Evolutionary conservation across 1,139 yeast species (phyloP), one percentile per base, ranked within the genome.

Genomic region (Schwanniomyces etchellsii): DNA sequence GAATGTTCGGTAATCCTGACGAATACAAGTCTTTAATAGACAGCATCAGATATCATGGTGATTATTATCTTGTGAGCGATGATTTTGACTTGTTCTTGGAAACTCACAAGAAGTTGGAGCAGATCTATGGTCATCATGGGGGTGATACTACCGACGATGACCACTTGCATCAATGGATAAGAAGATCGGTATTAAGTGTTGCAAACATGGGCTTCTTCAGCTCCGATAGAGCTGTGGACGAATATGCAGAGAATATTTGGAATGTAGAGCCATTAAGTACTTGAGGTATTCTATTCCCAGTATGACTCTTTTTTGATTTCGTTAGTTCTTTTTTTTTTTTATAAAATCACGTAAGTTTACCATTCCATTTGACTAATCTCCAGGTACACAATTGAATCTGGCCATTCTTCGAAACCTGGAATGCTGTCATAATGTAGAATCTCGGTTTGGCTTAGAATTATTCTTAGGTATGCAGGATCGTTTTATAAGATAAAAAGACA

Each of bases 151-250:
- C 47, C 14, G 70, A 63, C 43, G 62, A 61, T 38, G 79, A 79
- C 51, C 79, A 75, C 50, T 60, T 66, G 44, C 74, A 72, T 38
- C 69, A 62, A 28, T 88, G 96, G 96, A 70, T 75, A 34, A 76
- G 74, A 52, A 86, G 84, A 64, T 66, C 81, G 29, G 82, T 88
- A 38, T 59, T 68, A 40, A 76, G 84, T 46, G 96, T 88, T 35
- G 95, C 96, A 37, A 85, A 85, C 55, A 83, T 85, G 82, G 97
- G 96, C 6, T 89, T 84, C 73, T 88, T 88, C 63, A 75, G 85
- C 37, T 79, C 91, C 42, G 96, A 88, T 57, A 73, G 96, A 57
- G 86, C 95, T 55, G 81, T 88, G 50, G 84, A 81, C 45, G 96
- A 89, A 55, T 88, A 88, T 46, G 95, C 96, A 20, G 96, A 85